A percentile compares a stretch with the other conserved stretches of the same genome.
phyloP scores from a whole-genome alignment of 345 rosid species.

The Microcos paniculata region DNA sequence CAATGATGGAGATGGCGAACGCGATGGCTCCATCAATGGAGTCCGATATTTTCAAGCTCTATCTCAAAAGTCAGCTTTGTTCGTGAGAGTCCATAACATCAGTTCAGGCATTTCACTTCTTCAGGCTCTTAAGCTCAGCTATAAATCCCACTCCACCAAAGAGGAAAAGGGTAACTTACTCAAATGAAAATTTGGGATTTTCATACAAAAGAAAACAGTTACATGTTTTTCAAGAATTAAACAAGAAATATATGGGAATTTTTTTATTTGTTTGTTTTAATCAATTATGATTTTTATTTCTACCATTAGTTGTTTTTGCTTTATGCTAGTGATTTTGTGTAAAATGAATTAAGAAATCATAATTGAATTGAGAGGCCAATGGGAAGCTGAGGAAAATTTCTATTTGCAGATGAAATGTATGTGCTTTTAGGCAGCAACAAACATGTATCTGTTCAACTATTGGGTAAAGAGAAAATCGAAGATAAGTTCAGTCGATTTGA shows the following conservation, averaged over 20 bases:
- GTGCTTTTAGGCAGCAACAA: conserved; percentile 77
- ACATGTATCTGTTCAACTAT: conserved; percentile 67
- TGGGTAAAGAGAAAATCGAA: conserved; percentile 77
- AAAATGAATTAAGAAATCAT: not conserved
- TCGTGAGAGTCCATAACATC: conserved; percentile 64
- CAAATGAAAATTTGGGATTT: not conserved
- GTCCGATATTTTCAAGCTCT: conserved; percentile 65
- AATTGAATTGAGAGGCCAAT: no score
- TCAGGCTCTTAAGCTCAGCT: conserved; percentile 71
- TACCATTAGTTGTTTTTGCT: conserved; percentile 10
- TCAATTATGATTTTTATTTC: not conserved
- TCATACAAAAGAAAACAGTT: not conserved
- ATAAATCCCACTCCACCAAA: conserved; percentile 52
- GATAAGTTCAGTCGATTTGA: conserved; percentile 78
- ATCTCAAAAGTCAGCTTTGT: conserved; percentile 62
- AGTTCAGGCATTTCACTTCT: conserved; percentile 62
- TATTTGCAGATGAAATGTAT: conserved; percentile 81
- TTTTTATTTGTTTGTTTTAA: not conserved
- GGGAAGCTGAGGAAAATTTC: not conserved
- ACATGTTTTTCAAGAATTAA: not conserved
- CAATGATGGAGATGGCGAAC: conserved; percentile 66
- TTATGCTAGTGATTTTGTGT: not conserved
- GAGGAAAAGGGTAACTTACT: conserved; percentile 70
- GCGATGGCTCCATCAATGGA: conserved; percentile 73
- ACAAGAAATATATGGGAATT: not conserved